Conservation (phyloP, 768 basidiomycete genomes). For the Baorangia bicolor region DNA sequence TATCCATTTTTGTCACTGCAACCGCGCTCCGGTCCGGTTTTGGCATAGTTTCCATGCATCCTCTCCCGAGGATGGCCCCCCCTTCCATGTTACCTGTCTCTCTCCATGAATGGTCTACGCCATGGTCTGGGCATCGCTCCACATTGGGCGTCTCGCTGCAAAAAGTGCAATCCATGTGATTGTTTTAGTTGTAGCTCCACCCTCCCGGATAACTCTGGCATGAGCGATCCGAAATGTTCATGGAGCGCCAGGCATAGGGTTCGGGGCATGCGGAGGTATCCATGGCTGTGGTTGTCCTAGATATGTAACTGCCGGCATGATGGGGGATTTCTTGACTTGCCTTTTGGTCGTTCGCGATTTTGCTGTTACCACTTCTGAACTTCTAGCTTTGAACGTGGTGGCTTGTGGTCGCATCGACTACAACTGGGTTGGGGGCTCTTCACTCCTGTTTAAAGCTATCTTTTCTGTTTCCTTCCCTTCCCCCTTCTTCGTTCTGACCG, state of each 20-base stretch:
- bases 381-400: constrained; percentile 12
- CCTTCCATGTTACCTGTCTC: not conserved
- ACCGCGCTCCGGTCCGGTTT: not conserved
- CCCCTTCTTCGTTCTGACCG: not conserved
- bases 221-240: not conserved
- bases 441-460: not conserved
- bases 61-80: not conserved
- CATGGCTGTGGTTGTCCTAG: not conserved
- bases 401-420: not conserved
- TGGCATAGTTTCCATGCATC: not conserved
- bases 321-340: not conserved
- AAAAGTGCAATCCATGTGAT: constrained; percentile 1
- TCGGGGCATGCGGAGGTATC: not conserved
- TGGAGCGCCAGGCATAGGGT: not conserved
- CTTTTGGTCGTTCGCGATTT: not conserved
- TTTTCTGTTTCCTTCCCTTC: not conserved
- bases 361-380: not conserved
- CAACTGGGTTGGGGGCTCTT: not conserved
- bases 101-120: not conserved
- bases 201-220: not conserved
- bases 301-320: not conserved
- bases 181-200: not conserved
- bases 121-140: not conserved
- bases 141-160: not conserved
- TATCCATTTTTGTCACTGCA: not conserved